These are phyloP conservation scores for Phyllachora maydis DNA, from an alignment of 2,329 filamentous ascomycete species.

Conservation along the genomic window DNA sequence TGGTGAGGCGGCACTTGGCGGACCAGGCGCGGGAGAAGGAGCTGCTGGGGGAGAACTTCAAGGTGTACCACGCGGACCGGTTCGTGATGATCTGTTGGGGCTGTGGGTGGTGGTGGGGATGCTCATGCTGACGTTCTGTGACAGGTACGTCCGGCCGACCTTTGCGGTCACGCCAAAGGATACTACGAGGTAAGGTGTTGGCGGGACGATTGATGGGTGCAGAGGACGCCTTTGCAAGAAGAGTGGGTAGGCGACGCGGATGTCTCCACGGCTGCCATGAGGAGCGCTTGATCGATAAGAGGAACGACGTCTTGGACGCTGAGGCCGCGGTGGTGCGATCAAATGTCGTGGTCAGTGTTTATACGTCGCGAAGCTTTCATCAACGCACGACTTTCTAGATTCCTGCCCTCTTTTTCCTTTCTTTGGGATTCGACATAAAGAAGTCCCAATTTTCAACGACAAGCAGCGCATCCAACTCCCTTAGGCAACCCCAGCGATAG, in stretches of 20 bases:
- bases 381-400: background rate
- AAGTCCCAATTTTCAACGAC: too few relatives aligned
- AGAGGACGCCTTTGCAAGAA: background rate
- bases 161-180: constrained; percentile 51
- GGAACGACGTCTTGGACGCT: too few relatives aligned
- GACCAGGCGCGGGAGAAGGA: constrained; percentile 82
- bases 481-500: too few relatives aligned
- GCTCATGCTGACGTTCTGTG: constrained; percentile 3
- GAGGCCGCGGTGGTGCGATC: background rate
- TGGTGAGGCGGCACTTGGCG: constrained; percentile 69
- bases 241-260: background rate
- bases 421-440: too few relatives aligned
- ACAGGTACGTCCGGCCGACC: constrained; percentile 63
- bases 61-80: constrained; percentile 78
- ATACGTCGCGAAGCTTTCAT: background rate
- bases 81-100: constrained; percentile 17
- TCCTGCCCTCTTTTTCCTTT: too few relatives aligned
- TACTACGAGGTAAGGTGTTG: constrained; percentile 38
- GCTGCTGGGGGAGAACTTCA: constrained; percentile 63
- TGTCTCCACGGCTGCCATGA: background rate
- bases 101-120: too few relatives aligned
- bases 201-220: too few relatives aligned
- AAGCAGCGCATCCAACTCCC: too few relatives aligned
- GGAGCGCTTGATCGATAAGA: background rate
- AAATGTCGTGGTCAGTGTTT: background rate